These are phyloP conservation scores for Kodamaea plutei DNA, from an alignment of 1,139 yeast species.

Conservation along the genomic window DNA sequence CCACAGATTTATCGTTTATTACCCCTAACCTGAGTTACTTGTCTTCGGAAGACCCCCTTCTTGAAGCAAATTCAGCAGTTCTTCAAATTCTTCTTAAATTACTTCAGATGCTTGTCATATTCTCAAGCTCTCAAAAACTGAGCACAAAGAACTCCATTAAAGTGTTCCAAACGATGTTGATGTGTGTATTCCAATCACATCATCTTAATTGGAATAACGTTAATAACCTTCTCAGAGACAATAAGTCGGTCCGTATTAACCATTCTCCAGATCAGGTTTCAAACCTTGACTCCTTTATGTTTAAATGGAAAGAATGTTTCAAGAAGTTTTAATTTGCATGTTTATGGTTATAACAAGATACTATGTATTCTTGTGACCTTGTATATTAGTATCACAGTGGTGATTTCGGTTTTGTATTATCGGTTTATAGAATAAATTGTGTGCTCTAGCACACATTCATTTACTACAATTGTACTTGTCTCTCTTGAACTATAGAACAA, in stretches of 20 bases:
- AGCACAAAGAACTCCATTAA: constrained; percentile 29
- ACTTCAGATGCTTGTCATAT: constrained; percentile 34
- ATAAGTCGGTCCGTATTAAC: constrained; percentile 38
- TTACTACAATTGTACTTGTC: too few species aligned
- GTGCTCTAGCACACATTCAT: too few species aligned
- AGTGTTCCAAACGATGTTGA: constrained; percentile 32
- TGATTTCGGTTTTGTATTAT: too few species aligned
- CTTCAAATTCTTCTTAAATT: constrained; percentile 27
- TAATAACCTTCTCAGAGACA: constrained; percentile 29
- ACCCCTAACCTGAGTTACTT: constrained; percentile 2
- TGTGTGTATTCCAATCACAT: constrained; percentile 35
- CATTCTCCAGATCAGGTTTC: constrained; percentile 29
- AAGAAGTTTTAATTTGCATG: constrained; percentile 12
- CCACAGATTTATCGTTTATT: constrained; percentile 6
- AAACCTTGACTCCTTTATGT: constrained; percentile 36
- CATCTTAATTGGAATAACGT: constrained; percentile 43
- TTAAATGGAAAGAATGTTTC: constrained; percentile 36
- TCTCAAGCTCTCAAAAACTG: constrained; percentile 34
- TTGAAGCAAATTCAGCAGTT: constrained; percentile 22
- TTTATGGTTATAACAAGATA: too few species aligned
- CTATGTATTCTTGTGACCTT: too few species aligned
- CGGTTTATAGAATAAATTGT: too few species aligned
- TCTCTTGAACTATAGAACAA: too few species aligned
- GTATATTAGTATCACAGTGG: too few species aligned
- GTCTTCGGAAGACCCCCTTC: constrained; percentile 5